Evolutionary conservation across 2,329 filamentous ascomycete species (phyloP), one percentile per base, ranked within the genome.

Genomic region (Trichoderma gracile): DNA sequence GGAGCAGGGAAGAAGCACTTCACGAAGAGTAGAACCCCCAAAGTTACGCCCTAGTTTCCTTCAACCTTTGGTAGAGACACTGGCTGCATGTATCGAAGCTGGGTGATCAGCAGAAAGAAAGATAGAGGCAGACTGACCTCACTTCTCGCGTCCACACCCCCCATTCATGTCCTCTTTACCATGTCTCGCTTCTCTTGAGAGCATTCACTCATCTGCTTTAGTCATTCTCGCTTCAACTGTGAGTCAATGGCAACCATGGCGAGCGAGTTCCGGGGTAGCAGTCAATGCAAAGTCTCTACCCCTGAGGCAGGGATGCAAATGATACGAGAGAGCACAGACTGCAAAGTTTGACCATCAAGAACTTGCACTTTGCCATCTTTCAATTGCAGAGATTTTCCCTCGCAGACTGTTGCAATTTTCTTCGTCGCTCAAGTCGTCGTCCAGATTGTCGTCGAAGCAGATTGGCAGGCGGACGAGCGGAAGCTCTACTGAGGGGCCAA

Each of bases 271-370:
- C 12, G 33, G 33, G 33, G 33, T 38, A 38, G 33, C 12, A 38
- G 3, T 38, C 33, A 38, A 38, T 38, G 33, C 33, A 14, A 52
- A 19, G 17, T 27, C 45, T 55, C 47, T 38, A 49, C 56, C 56
- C 56, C 56, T 59, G 56, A 59, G 56, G 49, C 56, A 59, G 56
- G 56, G 56, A 59, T 59, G 21, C 12, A 27, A 10, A 17, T 23
- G 1, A 25, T 19, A 59, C 56, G 45, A 17, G 33, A 38, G 56
- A 38, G 33, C 38, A 56, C 38, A 56, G 53, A 56, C 53, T 45
- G 21, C n/a, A 19, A 15, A 15, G 15, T 9, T 23, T 23, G 10
- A 33, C 56, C 19, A 38, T 12, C n/a, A 49, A 30, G 38, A 38
- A 38, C 43, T 58, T 58, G 45, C 56, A 42, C 47, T 21, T 21